Conservation (phyloP, 2,329 filamentous ascomycete species). For the Fusarium sp. region DNA sequence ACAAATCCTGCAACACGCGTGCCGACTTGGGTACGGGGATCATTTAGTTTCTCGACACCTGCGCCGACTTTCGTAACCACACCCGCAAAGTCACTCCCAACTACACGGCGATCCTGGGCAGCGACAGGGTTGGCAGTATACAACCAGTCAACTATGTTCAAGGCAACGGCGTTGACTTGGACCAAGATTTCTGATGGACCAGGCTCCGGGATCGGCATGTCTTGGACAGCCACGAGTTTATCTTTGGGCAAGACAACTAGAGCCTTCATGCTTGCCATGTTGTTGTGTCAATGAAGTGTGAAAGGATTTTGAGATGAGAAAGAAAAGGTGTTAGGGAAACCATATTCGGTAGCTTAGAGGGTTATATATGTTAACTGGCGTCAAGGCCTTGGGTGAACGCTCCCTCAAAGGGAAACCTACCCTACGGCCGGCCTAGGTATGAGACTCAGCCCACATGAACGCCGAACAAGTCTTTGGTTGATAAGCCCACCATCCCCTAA, state of each 20-base stretch:
- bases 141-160: background rate
- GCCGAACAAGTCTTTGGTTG: background rate
- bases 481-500: background rate
- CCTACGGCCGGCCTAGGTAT: background rate
- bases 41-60: background rate
- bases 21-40: background rate
- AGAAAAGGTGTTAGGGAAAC: background rate
- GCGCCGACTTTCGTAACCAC: background rate
- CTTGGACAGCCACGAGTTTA: background rate
- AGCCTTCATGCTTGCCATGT: background rate
- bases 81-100: background rate
- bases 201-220: background rate
- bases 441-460: background rate
- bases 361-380: background rate
- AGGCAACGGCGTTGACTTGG: background rate
- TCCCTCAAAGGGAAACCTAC: background rate
- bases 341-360: background rate
- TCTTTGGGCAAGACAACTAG: background rate
- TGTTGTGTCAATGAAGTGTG: background rate
- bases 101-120: background rate
- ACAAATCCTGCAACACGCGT: background rate
- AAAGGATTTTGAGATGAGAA: background rate
- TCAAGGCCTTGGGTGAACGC: background rate
- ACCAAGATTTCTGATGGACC: background rate
- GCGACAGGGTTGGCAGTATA: background rate